A percentile compares a stretch with the other conserved stretches of the same genome.
Evolutionary conservation across 176 grass and related monocot species (phyloP).

Genomic region (Tuctoria greenei): DNA sequence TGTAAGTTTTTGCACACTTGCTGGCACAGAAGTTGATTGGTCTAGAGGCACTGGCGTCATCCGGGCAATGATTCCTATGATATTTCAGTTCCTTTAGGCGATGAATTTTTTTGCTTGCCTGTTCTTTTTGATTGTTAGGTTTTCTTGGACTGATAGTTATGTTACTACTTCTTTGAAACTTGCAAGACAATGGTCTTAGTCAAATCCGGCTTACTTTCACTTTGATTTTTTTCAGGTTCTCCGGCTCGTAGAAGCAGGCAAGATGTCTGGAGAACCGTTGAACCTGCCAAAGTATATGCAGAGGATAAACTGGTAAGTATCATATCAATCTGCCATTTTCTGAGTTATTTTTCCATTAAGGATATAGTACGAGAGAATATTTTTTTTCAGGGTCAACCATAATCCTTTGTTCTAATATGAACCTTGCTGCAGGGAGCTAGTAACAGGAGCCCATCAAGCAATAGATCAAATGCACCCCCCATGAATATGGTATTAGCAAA

Average conservation of each 20-base stretch:
- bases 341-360: conserved; percentile 10
- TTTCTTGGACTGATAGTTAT: conserved; percentile 1
- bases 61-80: conserved; percentile 20
- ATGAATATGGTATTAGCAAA: conserved; percentile 69
- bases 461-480: conserved; percentile 55
- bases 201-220: not conserved
- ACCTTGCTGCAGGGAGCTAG: conserved; percentile 26
- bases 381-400: not conserved
- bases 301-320: conserved; percentile 58
- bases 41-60: not conserved
- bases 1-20: conserved; percentile 27
- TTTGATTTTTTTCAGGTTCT: conserved; percentile 50
- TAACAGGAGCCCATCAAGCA: conserved; percentile 42
- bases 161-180: not conserved
- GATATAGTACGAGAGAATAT: not conserved
- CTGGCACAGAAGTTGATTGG: conserved; percentile 8
- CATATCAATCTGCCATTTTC: conserved; percentile 9
- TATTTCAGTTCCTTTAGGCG: conserved; percentile 1
- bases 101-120: conserved; percentile 28
- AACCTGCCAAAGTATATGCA: conserved; percentile 40
- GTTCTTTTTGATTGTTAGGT: conserved; percentile 23
- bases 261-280: conserved; percentile 42
- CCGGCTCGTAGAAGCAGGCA: conserved; percentile 40
- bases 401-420: conserved; percentile 27
- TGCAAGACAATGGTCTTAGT: conserved; percentile 12